Percentiles rank a stretch among this genome's conserved stretches.
phyloP scores from a whole-genome alignment of 768 basidiomycete genomes.

The Boletus insuetus region DNA sequence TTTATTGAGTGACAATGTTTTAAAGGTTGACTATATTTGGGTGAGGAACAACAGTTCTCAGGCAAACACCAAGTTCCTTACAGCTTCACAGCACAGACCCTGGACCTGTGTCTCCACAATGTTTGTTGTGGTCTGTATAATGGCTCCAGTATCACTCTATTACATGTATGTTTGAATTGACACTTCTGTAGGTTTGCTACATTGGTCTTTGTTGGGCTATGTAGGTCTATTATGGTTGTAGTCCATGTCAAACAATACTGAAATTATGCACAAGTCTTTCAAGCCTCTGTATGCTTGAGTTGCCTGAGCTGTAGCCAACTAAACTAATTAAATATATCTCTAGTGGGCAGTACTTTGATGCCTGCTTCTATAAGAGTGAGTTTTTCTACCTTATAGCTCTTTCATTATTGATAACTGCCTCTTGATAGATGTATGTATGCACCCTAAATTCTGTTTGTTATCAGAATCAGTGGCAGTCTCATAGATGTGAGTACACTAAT shows the following conservation, averaged over 20 bases:
- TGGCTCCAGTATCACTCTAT: too few species aligned
- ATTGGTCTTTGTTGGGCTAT: neutral
- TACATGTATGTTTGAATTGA: neutral
- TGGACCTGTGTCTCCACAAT: conserved; percentile 15
- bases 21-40: conserved; percentile 19
- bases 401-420: neutral
- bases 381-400: neutral
- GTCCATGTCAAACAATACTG: neutral
- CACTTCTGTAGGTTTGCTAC: neutral
- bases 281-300: neutral
- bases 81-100: neutral
- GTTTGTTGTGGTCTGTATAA: conserved; percentile 3
- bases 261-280: neutral
- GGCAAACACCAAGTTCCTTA: neutral
- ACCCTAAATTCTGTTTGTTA: neutral
- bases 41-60: neutral
- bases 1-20: neutral
- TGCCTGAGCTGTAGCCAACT: too few species aligned
- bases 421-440: conserved; percentile 1
- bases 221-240: neutral
- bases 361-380: neutral
- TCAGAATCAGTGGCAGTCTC: neutral
- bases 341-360: conserved; percentile 1
- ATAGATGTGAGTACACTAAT: conserved; percentile 8
- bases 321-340: neutral